Evolutionary conservation across 2,329 filamentous ascomycete species (phyloP), one percentile per base, ranked within the genome.

Genomic region (Claviceps sp.): DNA sequence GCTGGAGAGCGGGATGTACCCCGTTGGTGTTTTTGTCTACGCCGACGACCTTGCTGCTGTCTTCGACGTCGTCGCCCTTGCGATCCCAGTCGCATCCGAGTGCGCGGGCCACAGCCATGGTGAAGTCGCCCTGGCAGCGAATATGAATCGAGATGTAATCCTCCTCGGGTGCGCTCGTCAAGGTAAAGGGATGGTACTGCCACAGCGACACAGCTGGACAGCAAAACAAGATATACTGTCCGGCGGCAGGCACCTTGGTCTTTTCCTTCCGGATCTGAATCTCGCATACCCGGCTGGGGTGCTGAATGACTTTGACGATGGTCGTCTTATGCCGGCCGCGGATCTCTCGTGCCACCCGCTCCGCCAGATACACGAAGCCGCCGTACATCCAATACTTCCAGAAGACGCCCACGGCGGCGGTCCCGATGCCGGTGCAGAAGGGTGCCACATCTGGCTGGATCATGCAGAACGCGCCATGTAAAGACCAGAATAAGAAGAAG

Each of bases 231-330:
- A 94, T 91, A 71, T 93, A 93, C 76, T 88, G 86, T 49, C 88
- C 88, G 20, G 87, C 85, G 50, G 87, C 85, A 50, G 78, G 77
- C 3, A 86, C 88, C 73, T 84, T 88, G 45, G 86, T 90, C 68
- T 88, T 74, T 63, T 90, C 86, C 69, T 93, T 93, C 75, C 91
- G 90, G 71, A 94, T 89, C 71, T 93, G 88, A 55, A 94, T 90
- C 69, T 94, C 88, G 65, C 86, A 86, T 17, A 94, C 88, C 61
- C 89, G 88, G 72, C 85, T 88, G 7, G 87, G 87, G 66, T 94
- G 87, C 71, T 93, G 87, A 57, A 94, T 83, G 56, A 94, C 88
- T 71, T 93, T 93, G 57, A 85, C 88, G 54, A 94, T 86, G 65
- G 85, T 88, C 16, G 87, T 91, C 75, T 85, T 88, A 72, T 91